Evolutionary conservation across 179 eudicot genomes (phyloP).

Genomic region (Patellifolia procumbens): DNA sequence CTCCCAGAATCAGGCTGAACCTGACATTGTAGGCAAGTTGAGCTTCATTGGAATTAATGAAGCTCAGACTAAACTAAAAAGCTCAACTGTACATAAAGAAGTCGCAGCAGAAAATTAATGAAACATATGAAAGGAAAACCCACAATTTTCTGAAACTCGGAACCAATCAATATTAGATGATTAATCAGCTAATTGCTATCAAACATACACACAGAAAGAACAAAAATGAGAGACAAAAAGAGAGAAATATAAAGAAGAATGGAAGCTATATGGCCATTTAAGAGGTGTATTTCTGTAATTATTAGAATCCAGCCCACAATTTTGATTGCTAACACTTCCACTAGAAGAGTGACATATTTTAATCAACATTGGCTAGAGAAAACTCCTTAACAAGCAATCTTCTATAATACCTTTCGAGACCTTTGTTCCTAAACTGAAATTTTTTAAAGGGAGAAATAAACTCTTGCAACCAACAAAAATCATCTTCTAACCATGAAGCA

Average conservation of each 20-base stretch:
- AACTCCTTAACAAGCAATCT: neutral
- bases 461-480: neutral
- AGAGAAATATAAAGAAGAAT: neutral
- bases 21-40: neutral
- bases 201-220: neutral
- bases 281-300: no score
- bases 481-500: neutral
- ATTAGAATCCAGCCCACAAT: neutral
- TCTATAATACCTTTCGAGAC: neutral
- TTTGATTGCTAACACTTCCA: neutral
- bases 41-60: neutral
- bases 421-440: neutral
- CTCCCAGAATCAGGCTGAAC: conserved; percentile 2
- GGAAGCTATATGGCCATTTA: neutral
- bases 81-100: neutral
- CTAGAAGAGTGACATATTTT: neutral
- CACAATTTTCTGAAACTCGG: neutral
- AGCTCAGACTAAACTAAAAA: conserved; percentile 18
- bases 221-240: neutral
- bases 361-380: neutral
- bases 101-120: neutral
- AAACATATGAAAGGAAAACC: neutral
- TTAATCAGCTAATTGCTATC: neutral
- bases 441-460: neutral
- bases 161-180: neutral